A percentile compares a stretch with the other conserved stretches of the same genome.
Conservation (phyloP, 208 protist genomes). For the Lotmaria passim region DNA sequence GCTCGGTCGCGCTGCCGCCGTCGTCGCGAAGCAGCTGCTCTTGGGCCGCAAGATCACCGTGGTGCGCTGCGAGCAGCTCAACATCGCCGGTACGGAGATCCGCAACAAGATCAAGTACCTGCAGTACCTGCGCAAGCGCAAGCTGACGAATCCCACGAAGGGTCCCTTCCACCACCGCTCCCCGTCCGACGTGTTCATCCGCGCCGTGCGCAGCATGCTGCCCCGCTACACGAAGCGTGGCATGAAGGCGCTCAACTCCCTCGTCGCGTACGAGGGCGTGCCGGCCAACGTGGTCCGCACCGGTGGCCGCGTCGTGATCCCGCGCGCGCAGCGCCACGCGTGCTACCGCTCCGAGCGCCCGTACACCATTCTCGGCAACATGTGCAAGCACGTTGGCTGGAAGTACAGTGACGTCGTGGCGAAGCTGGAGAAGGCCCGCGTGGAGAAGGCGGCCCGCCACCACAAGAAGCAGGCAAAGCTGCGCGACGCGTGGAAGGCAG, state of each 20-base stretch:
- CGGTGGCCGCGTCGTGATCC: conserved; percentile 73
- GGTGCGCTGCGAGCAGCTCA: conserved; percentile 97
- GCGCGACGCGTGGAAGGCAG: conserved; percentile 66
- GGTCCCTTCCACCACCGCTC: conserved; percentile 98
- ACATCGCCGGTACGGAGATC: conserved; percentile 95
- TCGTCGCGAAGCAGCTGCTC: conserved; percentile 98
- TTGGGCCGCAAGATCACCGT: conserved; percentile 96
- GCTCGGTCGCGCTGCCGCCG: conserved; percentile 96
- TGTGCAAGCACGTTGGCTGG: conserved; percentile 90
- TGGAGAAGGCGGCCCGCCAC: conserved; percentile 74
- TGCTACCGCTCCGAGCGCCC: conserved; percentile 81
- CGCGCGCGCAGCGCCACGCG: conserved; percentile 73
- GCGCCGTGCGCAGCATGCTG: conserved; percentile 98
- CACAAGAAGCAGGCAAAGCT: conserved; percentile 77
- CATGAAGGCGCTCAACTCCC: conserved; percentile 70
- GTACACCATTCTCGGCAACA: conserved; percentile 86
- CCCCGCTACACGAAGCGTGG: conserved; percentile 93
- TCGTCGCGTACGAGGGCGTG: conserved; percentile 86
- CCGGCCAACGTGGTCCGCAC: conserved; percentile 73
- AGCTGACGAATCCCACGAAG: conserved; percentile 97
- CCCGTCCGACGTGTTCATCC: conserved; percentile 96
- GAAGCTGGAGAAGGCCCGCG: conserved; percentile 77
- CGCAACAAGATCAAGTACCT: conserved; percentile 98
- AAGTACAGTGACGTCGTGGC: conserved; percentile 87
- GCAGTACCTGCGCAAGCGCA: conserved; percentile 95